Evolutionary conservation across 2,329 filamentous ascomycete species (phyloP).

Genomic region (Apiospora pterosperma): DNA sequence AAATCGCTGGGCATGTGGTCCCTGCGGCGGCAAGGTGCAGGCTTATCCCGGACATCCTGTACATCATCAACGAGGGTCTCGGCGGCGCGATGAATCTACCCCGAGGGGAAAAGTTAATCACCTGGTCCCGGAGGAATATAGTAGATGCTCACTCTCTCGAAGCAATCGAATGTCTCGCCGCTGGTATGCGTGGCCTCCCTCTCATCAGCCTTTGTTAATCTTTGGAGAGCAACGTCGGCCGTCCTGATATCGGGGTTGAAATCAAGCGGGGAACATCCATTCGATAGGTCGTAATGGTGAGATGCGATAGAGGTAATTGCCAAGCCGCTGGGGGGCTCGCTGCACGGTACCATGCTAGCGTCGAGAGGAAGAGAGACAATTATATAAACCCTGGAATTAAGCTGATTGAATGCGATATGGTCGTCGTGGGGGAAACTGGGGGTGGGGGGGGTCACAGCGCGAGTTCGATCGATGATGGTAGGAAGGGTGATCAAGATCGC

Average conservation of each 20-base stretch:
- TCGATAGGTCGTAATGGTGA: background rate
- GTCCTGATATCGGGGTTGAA: background rate
- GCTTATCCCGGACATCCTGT: background rate
- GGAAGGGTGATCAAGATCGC: no score
- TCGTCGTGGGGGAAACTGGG: no score
- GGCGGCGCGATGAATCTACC: background rate
- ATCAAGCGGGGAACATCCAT: background rate
- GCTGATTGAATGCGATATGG: no score
- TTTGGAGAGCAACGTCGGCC: background rate
- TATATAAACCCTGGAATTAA: no score
- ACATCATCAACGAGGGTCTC: background rate
- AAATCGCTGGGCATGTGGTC: background rate
- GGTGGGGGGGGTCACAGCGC: no score
- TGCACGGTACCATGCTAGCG: background rate
- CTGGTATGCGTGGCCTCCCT: background rate
- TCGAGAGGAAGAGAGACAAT: no score
- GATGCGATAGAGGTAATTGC: background rate
- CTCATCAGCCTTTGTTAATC: background rate
- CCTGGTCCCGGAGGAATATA: no score
- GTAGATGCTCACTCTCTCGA: background rate
- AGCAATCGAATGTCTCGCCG: background rate
- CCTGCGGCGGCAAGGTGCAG: background rate
- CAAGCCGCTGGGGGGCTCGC: background rate
- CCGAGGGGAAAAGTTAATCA: background rate
- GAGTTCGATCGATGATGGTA: no score